phyloP scores from a whole-genome alignment of 805 yeast genomes.

The Pichia thaimueangensis region DNA sequence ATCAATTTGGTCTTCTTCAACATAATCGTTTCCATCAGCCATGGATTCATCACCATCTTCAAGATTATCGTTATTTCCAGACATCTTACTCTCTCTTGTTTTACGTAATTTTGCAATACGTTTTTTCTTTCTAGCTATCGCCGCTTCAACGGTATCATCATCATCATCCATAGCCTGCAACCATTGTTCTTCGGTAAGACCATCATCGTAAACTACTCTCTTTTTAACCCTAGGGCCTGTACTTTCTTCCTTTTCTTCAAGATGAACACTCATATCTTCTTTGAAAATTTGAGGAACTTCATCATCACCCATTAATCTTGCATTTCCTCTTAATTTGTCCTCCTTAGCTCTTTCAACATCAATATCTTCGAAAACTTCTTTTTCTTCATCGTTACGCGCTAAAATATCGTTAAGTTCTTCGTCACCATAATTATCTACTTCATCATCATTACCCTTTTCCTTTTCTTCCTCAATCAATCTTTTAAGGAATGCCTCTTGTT shows the following conservation, averaged over 20 bases:
- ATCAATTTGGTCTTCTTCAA: slow-evolving; percentile 14
- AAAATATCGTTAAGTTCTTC: slow-evolving; percentile 68
- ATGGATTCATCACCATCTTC: slow-evolving; percentile 10
- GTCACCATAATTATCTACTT: slow-evolving; percentile 49
- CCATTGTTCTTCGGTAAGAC: slow-evolving; percentile 74
- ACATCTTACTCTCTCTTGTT: slow-evolving; percentile 14
- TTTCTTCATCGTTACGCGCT: slow-evolving; percentile 63
- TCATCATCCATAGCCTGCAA: slow-evolving; percentile 72
- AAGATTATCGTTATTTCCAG: slow-evolving; percentile 18
- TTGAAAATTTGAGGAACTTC: slow-evolving; percentile 80
- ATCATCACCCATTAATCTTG: slow-evolving; percentile 55
- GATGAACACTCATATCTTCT: slow-evolving; percentile 45
- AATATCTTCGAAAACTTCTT: slow-evolving; percentile 46
- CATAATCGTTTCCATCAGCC: slow-evolving; percentile 9
- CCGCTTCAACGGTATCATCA: slow-evolving; percentile 55
- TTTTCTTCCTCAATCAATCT: slow-evolving; percentile 67
- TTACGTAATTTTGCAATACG: slow-evolving; percentile 34
- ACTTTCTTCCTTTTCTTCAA: slow-evolving; percentile 35
- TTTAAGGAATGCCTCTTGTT: slow-evolving; percentile 74
- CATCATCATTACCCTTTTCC: slow-evolving; percentile 34
- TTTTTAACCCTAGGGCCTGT: slow-evolving; percentile 66
- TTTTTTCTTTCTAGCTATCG: slow-evolving; percentile 43
- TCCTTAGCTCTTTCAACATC: slow-evolving; percentile 46
- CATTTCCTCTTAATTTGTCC: slow-evolving; percentile 30
- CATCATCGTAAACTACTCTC: slow-evolving; percentile 55